Percentiles rank a stretch among this genome's conserved stretches.
These are phyloP conservation scores for Lactuca sativa DNA, from an alignment of 129 eudicot genomes.

Conservation along the genomic window DNA sequence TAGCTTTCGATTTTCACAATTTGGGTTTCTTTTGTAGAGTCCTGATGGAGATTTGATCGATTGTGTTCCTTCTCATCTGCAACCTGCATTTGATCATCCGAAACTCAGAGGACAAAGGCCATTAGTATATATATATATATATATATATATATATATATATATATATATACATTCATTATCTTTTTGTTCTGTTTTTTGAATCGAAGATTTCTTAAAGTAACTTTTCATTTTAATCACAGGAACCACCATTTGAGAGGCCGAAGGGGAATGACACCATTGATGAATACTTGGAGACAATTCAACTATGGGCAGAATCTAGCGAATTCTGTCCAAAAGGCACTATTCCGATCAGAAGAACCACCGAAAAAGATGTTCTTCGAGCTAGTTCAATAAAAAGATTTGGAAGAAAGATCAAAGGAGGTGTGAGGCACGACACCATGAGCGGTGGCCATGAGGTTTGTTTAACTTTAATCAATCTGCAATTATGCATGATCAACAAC, in stretches of 20 bases:
- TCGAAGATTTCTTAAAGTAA: not conserved
- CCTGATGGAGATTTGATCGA: slow-evolving; percentile 89
- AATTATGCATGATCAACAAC: not conserved
- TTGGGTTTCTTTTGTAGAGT: slow-evolving; percentile 52
- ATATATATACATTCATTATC: not conserved
- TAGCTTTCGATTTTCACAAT: slow-evolving; percentile 8
- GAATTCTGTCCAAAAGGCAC: slow-evolving; percentile 86
- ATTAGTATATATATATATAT: slow-evolving; percentile 67
- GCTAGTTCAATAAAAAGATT: slow-evolving; percentile 58
- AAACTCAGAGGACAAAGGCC: slow-evolving; percentile 82
- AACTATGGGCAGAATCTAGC: slow-evolving; percentile 57
- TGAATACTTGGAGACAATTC: slow-evolving; percentile 41
- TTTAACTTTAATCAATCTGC: slow-evolving; percentile 29
- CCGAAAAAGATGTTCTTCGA: slow-evolving; percentile 66
- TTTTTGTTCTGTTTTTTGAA: not conserved
- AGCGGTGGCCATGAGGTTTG: slow-evolving; percentile 90
- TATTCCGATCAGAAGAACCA: slow-evolving; percentile 84
- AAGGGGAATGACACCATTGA: slow-evolving; percentile 41
- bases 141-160: no score
- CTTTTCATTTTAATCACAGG: slow-evolving; percentile 39
- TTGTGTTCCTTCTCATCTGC: slow-evolving; percentile 86
- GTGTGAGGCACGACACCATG: slow-evolving; percentile 62
- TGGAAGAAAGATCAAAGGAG: slow-evolving; percentile 67
- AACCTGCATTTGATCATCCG: slow-evolving; percentile 99
- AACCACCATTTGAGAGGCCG: slow-evolving; percentile 69